phyloP scores from a whole-genome alignment of 148 eudicot genomes.

The Vaccinium vitisidaea region DNA sequence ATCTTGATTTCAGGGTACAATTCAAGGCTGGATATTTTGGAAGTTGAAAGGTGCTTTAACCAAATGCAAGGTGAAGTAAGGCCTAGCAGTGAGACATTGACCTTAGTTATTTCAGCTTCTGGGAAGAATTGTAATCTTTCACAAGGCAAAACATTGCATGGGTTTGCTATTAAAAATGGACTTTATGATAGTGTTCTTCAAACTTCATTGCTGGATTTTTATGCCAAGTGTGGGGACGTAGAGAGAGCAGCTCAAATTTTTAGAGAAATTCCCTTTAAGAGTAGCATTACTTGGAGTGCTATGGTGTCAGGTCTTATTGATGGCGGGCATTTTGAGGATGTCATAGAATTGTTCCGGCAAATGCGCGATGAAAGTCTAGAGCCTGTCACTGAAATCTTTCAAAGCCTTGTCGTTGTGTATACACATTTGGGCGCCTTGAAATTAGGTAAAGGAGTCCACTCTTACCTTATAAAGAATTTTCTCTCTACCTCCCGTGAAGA shows the following conservation, averaged over 20 bases:
- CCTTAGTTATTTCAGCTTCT: constrained; percentile 41
- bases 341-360: constrained; percentile 32
- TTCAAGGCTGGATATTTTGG: constrained; percentile 19
- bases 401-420: constrained; percentile 39
- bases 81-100: constrained; percentile 48
- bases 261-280: constrained; percentile 29
- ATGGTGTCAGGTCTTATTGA: constrained; percentile 37
- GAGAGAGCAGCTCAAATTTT: constrained; percentile 42
- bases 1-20: constrained; percentile 43
- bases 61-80: constrained; percentile 36
- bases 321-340: constrained; percentile 32
- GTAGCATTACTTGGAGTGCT: constrained; percentile 34
- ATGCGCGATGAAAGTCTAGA: constrained; percentile 23
- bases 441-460: constrained; percentile 52
- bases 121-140: constrained; percentile 27
- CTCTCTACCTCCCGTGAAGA: constrained; percentile 17
- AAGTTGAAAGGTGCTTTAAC: constrained; percentile 24
- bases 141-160: constrained; percentile 46
- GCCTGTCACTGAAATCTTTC: constrained; percentile 24
- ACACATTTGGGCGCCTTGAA: constrained; percentile 42
- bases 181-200: constrained; percentile 36
- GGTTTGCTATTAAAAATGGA: constrained; percentile 49
- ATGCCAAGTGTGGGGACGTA: constrained; percentile 41
- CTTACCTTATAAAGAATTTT: constrained; percentile 31
- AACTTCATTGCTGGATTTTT: constrained; percentile 45